These are phyloP conservation scores for Symmetrospora coprosmae DNA, from an alignment of 768 basidiomycete genomes.

Conservation along the genomic window DNA sequence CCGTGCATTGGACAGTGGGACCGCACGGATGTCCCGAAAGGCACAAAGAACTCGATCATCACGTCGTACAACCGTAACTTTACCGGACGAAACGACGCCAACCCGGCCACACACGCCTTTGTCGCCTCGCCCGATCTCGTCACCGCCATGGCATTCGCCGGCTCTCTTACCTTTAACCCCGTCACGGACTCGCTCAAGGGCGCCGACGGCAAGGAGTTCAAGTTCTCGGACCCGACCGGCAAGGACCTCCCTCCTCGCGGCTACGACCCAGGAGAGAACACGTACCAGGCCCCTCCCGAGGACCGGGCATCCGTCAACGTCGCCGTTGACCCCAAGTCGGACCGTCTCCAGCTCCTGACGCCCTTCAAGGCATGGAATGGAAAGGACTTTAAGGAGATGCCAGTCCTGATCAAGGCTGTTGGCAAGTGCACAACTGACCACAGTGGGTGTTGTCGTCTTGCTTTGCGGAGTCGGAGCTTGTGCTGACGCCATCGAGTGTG, in stretches of 20 bases:
- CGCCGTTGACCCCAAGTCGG: slow-evolving; percentile 66
- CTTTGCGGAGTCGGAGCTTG: background rate
- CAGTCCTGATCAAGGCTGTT: slow-evolving; percentile 91
- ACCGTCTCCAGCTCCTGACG: slow-evolving; percentile 76
- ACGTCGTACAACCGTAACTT: slow-evolving; percentile 99
- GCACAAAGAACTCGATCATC: slow-evolving; percentile 93
- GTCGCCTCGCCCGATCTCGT: slow-evolving; percentile 88
- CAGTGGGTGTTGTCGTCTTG: slow-evolving; percentile 45
- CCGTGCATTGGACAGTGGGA: slow-evolving; percentile 99
- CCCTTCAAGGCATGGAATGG: slow-evolving; percentile 90
- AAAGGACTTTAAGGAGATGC: slow-evolving; percentile 73
- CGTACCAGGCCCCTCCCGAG: slow-evolving; percentile 83
- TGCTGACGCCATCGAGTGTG: background rate
- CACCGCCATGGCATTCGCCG: slow-evolving; percentile 91
- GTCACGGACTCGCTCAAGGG: slow-evolving; percentile 76
- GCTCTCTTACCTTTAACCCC: slow-evolving; percentile 90
- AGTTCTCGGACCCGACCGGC: slow-evolving; percentile 82
- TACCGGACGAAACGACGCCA: slow-evolving; percentile 98
- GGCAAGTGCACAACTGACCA: slow-evolving; percentile 66
- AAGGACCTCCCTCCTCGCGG: slow-evolving; percentile 86
- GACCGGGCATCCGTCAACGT: slow-evolving; percentile 74
- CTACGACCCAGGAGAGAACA: slow-evolving; percentile 92
- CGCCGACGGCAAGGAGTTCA: slow-evolving; percentile 88
- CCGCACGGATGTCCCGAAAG: slow-evolving; percentile 88
- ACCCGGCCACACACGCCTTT: slow-evolving; percentile 95